Base-by-base conservation (phyloP, 306 rosid species). In the Lupinus albus region DNA sequence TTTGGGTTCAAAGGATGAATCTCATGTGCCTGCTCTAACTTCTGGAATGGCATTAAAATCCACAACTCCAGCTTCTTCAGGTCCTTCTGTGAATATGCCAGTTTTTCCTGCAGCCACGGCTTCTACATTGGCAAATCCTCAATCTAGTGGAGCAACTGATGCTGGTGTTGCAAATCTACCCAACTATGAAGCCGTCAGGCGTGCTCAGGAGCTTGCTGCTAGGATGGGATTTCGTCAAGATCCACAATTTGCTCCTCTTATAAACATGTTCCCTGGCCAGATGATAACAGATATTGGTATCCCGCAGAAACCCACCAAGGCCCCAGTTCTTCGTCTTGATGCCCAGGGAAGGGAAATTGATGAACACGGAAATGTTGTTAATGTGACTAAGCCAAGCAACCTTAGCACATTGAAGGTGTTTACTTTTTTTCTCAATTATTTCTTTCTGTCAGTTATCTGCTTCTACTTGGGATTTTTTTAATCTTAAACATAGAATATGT, bases 301-400 rank as follows among this genome's bases (percentile, higher is more conserved):
- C 69, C 79, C 87, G 3, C 98, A 86, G 86, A 92, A 88, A 81
- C 98, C 95, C 35, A 72, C 84, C 45, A 92, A 89, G 73, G 87
- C 85, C 35, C 98, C 95, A 76, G 96, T 92, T 80, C 98, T 92
- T 82, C 96, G 98, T 41, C 91, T 92, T 71, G 98, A 92, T 80
- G 91, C 98, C 15, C 95, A 83, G 54, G 98, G 98, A 42, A 86
- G 98, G 82, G 98, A 92, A 81, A 83, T 92, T 47, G 96, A 92
- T 74, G 98, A 92, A 81, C 84, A 89, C 48, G 98, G 98, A 73
- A 86, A 89, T 60, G 81, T 89, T 50, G 88, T 92, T 70, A 88
- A 84, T 80, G 71, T 80, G 57, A 71, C 94, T 20, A 92, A 89
- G 78, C 98, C 96, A 42, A 79, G 84, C 80, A 83, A 82, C 82